Evolutionary conservation across 2,329 filamentous ascomycete genomes (phyloP).

Genomic region (Cryphonectria carpinicola): DNA sequence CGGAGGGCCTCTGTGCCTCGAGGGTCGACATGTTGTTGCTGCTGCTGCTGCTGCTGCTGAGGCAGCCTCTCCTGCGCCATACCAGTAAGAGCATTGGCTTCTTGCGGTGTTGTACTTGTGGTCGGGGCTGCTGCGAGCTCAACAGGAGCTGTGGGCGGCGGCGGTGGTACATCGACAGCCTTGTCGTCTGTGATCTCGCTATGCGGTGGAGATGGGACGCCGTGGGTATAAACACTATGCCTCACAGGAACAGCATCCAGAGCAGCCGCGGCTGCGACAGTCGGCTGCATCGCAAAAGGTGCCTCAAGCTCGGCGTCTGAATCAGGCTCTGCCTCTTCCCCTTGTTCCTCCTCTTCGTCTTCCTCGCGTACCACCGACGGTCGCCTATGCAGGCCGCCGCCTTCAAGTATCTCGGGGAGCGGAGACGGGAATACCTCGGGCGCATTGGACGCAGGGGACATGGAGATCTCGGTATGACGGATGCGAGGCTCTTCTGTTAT

Average conservation of each 20-base stretch:
- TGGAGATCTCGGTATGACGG: background rate
- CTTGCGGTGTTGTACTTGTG: conserved; percentile 9
- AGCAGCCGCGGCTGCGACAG: conserved; percentile 32
- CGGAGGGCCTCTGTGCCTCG: conserved; percentile 25
- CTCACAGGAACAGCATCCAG: conserved; percentile 43
- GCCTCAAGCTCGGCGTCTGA: conserved; percentile 32
- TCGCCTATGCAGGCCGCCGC: conserved; percentile 37
- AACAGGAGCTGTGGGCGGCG: conserved; percentile 6
- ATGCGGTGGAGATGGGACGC: conserved; percentile 26
- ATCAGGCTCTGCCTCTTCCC: conserved; percentile 41
- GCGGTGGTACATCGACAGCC: background rate
- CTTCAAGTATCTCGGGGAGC: background rate
- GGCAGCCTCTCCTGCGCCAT: conserved; percentile 15
- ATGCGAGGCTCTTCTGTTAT: background rate
- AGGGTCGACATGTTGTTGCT: conserved; percentile 21
- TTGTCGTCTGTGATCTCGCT: conserved; percentile 25
- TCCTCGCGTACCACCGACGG: conserved; percentile 52
- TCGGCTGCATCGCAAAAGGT: conserved; percentile 29
- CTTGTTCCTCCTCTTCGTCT: conserved; percentile 33
- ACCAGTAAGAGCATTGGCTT: conserved; percentile 18
- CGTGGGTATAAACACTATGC: conserved; percentile 34
- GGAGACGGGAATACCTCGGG: conserved; percentile 21
- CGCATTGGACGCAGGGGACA: conserved; percentile 27
- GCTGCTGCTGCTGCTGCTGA: conserved; percentile 2
- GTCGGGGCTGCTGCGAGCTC: conserved; percentile 25